Percentiles rank a stretch among this genome's conserved stretches.
Evolutionary conservation across 208 protist genomes (phyloP).

Genomic region (Trypanosoma congolense): DNA sequence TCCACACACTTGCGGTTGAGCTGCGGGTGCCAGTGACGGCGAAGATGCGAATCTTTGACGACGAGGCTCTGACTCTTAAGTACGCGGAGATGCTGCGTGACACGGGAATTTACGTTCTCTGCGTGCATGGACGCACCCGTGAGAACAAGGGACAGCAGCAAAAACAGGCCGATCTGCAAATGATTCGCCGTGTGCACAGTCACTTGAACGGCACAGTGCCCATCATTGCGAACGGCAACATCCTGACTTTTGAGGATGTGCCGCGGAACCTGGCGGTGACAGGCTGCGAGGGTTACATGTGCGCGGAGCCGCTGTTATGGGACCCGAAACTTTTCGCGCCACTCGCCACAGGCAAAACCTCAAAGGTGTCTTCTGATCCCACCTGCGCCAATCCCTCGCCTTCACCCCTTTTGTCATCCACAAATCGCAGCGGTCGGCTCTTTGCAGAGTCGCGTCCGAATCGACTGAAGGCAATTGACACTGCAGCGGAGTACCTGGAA

Average conservation of each 20-base stretch:
- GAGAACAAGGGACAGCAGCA: conserved; percentile 75
- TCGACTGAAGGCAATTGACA: conserved; percentile 43
- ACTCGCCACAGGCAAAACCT: conserved; percentile 19
- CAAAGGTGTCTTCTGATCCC: background rate
- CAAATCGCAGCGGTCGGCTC: conserved; percentile 25
- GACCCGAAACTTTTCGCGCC: conserved; percentile 72
- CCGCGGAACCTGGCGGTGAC: conserved; percentile 36
- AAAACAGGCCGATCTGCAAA: conserved; percentile 58
- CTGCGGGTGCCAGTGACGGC: conserved; percentile 86
- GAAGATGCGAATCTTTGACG: conserved; percentile 91
- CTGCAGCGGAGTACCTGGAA: conserved; percentile 51
- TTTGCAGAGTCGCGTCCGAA: conserved; percentile 16
- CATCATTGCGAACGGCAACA: conserved; percentile 88
- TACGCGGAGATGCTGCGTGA: conserved; percentile 85
- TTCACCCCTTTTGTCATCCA: conserved; percentile 16
- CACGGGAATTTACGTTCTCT: conserved; percentile 75
- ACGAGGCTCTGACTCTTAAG: conserved; percentile 70
- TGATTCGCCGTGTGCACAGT: conserved; percentile 54
- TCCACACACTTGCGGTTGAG: conserved; percentile 77
- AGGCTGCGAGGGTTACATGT: conserved; percentile 81
- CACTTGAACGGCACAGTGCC: conserved; percentile 48
- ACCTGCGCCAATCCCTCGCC: background rate
- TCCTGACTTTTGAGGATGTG: conserved; percentile 69
- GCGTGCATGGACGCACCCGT: conserved; percentile 85
- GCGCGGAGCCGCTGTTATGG: conserved; percentile 82